Base-by-base conservation (phyloP, 768 basidiomycete species). In the Holtermannia corniformis region DNA sequence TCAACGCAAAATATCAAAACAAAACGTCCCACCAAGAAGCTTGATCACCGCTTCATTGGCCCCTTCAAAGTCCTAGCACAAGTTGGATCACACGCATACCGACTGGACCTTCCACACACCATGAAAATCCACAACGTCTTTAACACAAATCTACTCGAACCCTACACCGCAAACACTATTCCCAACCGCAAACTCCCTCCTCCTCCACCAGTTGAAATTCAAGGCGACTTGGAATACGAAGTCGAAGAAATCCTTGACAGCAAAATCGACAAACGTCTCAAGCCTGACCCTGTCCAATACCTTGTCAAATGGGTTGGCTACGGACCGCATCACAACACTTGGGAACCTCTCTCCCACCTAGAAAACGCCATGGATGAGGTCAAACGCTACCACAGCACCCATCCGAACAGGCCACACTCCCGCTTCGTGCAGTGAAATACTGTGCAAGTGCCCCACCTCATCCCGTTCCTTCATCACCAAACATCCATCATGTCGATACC, bases 231-330 rank as follows among this genome's bases (percentile, higher is more conserved):
- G 20, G 25, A 47, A 44, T 41, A 58, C 22, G 58, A 57, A 25
- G 65, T 61, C 5, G 51, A 71, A 22, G 51, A 62, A 3, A 60
- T 73, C 2, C 41, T 66, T 0, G 60, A 72, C 28, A 57, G 53
- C 0, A 47, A 56, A n/a, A n/a, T n/a, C n/a, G n/a, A n/a, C n/a
- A n/a, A n/a, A n/a, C n/a, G n/a, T n/a, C n/a, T n/a, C n/a, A n/a
- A n/a, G n/a, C n/a, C n/a, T n/a, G n/a, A n/a, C n/a, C n/a, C n/a
- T n/a, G n/a, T n/a, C n/a, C n/a, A n/a, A n/a, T n/a, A n/a, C n/a
- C n/a, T n/a, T n/a, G n/a, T n/a, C n/a, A n/a, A n/a, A n/a, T n/a
- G n/a, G n/a, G n/a, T n/a, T n/a, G n/a, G n/a, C n/a, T n/a, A n/a
- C n/a, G n/a, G n/a, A n/a, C n/a, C n/a, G n/a, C n/a, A n/a, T n/a